Evolutionary conservation across 331 rosid species (phyloP).

Genomic region (Dryas integrifolia): DNA sequence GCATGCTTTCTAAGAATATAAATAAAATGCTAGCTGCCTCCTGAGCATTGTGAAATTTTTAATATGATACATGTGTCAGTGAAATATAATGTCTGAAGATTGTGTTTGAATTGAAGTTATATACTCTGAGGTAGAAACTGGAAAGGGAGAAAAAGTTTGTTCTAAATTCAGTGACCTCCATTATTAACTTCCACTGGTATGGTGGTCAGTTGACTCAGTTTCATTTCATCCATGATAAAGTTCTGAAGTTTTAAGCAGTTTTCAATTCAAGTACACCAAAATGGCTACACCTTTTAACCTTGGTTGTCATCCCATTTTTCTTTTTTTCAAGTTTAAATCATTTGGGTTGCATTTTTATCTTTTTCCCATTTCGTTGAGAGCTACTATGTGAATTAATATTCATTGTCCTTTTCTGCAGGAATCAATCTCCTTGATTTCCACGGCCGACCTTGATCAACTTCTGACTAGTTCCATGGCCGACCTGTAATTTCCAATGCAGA

Average conservation of each 20-base stretch:
- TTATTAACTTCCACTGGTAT: too few species aligned
- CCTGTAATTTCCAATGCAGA: not conserved
- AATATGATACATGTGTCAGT: not conserved
- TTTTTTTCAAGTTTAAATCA: not conserved
- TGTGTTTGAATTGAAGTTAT: not conserved
- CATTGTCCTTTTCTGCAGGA: constrained; percentile 44
- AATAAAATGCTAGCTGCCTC: constrained; percentile 3
- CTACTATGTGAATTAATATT: not conserved
- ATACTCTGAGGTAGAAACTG: not conserved
- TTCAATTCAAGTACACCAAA: too few species aligned
- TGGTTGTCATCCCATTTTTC: too few species aligned
- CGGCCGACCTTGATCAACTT: not conserved
- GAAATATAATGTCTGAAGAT: not conserved
- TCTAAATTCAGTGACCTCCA: too few species aligned
- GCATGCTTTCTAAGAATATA: not conserved
- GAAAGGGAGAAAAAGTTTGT: not conserved
- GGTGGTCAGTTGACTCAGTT: too few species aligned
- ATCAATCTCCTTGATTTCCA: constrained; percentile 40
- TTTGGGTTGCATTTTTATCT: not conserved
- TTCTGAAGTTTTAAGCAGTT: too few species aligned
- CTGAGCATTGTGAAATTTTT: not conserved
- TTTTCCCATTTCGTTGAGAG: not conserved
- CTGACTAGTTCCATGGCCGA: not conserved
- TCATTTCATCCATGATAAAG: too few species aligned
- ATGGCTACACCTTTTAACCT: too few species aligned